Percentiles rank a stretch among this genome's conserved stretches.
Evolutionary conservation across 2,329 filamentous ascomycete species (phyloP).

Genomic region (Curvularia hawaiiensis): DNA sequence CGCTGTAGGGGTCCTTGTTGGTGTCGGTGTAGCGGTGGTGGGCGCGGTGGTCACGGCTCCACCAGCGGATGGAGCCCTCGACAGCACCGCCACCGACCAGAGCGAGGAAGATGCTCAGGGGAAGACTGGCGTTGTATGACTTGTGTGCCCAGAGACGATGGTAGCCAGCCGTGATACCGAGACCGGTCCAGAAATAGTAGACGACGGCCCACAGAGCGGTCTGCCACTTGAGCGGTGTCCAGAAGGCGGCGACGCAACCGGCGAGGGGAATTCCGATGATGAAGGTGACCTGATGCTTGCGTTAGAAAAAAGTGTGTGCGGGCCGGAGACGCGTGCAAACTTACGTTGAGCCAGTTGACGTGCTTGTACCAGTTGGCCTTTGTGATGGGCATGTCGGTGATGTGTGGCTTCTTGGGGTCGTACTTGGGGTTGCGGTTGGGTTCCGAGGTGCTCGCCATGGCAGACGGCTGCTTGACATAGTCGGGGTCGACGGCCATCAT

Average conservation of each 20-base stretch:
- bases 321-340: background rate
- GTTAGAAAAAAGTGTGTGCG: constrained; percentile 18
- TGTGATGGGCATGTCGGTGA: constrained; percentile 82
- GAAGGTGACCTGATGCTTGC: constrained; percentile 67
- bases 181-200: constrained; percentile 85
- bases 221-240: constrained; percentile 75
- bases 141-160: constrained; percentile 75
- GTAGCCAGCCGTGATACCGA: constrained; percentile 65
- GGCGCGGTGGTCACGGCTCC: constrained; percentile 57
- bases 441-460: constrained; percentile 57
- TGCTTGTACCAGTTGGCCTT: constrained; percentile 88
- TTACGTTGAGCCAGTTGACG: constrained; percentile 91
- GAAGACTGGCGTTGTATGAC: constrained; percentile 52
- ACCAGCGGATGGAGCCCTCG: constrained; percentile 58
- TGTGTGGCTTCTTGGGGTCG: constrained; percentile 78
- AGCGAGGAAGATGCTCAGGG: constrained; percentile 56
- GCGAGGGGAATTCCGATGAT: constrained; percentile 78
- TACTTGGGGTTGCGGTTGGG: constrained; percentile 58
- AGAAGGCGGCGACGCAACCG: constrained; percentile 77
- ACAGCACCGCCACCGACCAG: constrained; percentile 56
- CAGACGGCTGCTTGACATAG: constrained; percentile 52
- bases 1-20: constrained; percentile 59
- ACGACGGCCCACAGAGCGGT: constrained; percentile 75
- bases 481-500: constrained; percentile 56
- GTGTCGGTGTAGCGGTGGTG: constrained; percentile 61